Base-by-base conservation (phyloP, 148 eudicot genomes). In the Bassia scoparia region DNA sequence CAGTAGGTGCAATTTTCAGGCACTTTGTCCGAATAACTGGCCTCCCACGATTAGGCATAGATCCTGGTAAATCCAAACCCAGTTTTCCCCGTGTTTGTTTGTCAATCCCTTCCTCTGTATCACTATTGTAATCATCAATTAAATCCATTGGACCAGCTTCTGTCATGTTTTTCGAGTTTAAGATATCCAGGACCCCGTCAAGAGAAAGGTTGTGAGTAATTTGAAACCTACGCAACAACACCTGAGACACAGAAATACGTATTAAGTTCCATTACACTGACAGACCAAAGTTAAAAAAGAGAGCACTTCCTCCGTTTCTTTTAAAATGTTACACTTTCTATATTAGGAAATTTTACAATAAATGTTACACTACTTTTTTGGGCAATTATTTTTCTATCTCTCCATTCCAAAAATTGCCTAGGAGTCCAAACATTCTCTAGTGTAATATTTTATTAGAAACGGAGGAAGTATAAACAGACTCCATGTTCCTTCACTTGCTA, bases 131-230 rank as follows among this genome's bases (percentile, higher is more conserved):
- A 81, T 91, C 97, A 76, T 91, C 96, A 70, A 95, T 88, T 74
- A 95, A 85, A 76, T 91, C 85, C 76, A 95, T 62, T 24, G 99
- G 99, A 80, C 99, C 99, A 76, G 96, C 90, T 68, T 91, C 96
- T 37, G 97, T 95, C 97, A 95, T 95, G 58, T 91, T 91, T 79
- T 91, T 95, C 16, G 99, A 95, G 77, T 95, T 91, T 71, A 95
- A 80, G 56, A 89, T 78, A 70, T 95, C 97, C 53, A 91, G 90
- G 71, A 95, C 99, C 74, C 99, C 99, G 78, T 95, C 99, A 72
- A 95, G 80, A 18, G 98, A 91, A 43, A 89, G 88, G 78, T 95
- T 95, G 61, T 78, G 97, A 76, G 99, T 95, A 74, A 91, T 86
- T 71, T 91, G 96, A 76, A 95, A 91, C 83, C 92, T 87, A 64